A percentile compares a stretch with the other conserved stretches of the same genome.
phyloP scores from a whole-genome alignment of 2,329 filamentous ascomycete genomes.

The Pseudovirgaria hyperparasitica region DNA sequence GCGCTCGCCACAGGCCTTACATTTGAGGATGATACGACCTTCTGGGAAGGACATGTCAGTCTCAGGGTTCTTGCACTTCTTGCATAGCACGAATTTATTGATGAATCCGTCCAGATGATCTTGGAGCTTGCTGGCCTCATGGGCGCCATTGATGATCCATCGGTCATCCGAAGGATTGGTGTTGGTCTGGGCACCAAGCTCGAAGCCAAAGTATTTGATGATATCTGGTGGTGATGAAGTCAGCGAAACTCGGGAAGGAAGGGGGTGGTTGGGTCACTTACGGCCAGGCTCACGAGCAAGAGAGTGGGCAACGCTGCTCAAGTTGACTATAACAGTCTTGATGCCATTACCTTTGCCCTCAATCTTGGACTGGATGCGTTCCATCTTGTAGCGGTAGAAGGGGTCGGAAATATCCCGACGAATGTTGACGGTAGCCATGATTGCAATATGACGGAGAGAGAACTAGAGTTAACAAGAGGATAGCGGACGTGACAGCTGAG shows the following conservation, averaged over 20 bases:
- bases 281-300: slow-evolving; percentile 80
- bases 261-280: slow-evolving; percentile 13
- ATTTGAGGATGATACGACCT: slow-evolving; percentile 81
- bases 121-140: slow-evolving; percentile 90
- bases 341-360: slow-evolving; percentile 99
- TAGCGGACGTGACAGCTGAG: slow-evolving; percentile 16
- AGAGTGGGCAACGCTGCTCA: slow-evolving; percentile 84
- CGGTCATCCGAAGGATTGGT: slow-evolving; percentile 93
- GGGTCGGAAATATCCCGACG: slow-evolving; percentile 91
- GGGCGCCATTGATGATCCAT: slow-evolving; percentile 99
- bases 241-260: slow-evolving; percentile 2
- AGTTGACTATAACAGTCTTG: slow-evolving; percentile 95
- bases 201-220: slow-evolving; percentile 99
- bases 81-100: slow-evolving; percentile 96
- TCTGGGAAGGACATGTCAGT: slow-evolving; percentile 95
- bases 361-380: slow-evolving; percentile 95
- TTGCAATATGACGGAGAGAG: slow-evolving; percentile 36
- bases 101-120: slow-evolving; percentile 98
- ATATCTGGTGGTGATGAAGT: slow-evolving; percentile 40
- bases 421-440: slow-evolving; percentile 96
- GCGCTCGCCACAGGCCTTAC: slow-evolving; percentile 95
- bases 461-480: slow-evolving; percentile 15
- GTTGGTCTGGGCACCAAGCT: slow-evolving; percentile 97
- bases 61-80: slow-evolving; percentile 99
- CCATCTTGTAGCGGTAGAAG: slow-evolving; percentile 99